Evolutionary conservation across 768 basidiomycete genomes (phyloP).

Genomic region (Termitomyces sp.): DNA sequence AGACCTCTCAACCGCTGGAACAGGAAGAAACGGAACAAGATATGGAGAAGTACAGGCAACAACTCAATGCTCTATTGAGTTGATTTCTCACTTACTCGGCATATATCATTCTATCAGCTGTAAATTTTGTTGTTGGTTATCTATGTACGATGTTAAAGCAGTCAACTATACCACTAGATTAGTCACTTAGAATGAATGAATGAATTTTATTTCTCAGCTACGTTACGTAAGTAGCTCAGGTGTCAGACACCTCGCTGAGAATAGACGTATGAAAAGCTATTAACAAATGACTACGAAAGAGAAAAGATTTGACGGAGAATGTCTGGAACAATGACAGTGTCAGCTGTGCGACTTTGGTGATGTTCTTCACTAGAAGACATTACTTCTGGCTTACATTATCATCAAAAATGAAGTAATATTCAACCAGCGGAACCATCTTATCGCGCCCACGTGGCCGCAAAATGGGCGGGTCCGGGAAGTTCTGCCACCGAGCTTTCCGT

Average conservation of each 20-base stretch:
- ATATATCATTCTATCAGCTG: neutral
- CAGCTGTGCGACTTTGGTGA: too few relatives aligned
- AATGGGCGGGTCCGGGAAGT: slow-evolving; percentile 7
- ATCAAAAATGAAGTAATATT: neutral
- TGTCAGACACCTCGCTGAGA: too few relatives aligned
- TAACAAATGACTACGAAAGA: too few relatives aligned
- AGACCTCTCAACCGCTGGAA: slow-evolving; percentile 46
- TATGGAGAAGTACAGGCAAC: slow-evolving; percentile 87
- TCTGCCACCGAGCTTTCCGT: slow-evolving; percentile 9
- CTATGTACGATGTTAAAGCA: neutral
- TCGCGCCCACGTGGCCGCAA: slow-evolving; percentile 12
- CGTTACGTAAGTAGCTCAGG: too few relatives aligned
- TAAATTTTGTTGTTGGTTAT: neutral
- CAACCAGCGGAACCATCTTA: slow-evolving; percentile 2
- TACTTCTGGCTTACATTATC: neutral
- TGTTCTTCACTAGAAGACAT: neutral
- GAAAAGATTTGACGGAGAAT: too few relatives aligned
- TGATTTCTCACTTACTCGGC: slow-evolving; percentile 13
- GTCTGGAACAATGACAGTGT: too few relatives aligned
- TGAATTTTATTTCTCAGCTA: too few relatives aligned
- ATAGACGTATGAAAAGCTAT: too few relatives aligned
- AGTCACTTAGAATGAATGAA: too few relatives aligned
- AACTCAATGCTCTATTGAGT: slow-evolving; percentile 85
- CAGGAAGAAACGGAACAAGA: slow-evolving; percentile 84
- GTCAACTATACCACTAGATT: neutral